Conservation (phyloP, 139 green algal species). For the Haematococcus sp. region DNA sequence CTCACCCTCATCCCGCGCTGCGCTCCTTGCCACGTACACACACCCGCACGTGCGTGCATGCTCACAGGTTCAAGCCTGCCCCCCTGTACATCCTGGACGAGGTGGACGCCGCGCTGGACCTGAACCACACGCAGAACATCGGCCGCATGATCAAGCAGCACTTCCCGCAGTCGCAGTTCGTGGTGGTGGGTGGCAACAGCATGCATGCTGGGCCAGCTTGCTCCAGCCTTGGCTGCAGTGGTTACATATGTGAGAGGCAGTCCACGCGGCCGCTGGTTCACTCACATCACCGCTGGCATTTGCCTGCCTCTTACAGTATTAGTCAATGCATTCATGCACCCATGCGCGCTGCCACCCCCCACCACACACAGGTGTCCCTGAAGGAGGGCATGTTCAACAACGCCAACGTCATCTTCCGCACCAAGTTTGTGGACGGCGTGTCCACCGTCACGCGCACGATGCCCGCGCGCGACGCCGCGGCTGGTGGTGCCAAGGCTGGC, state of each 20-base stretch:
- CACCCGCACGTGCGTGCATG: neutral
- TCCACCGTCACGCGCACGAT: slow-evolving; percentile 81
- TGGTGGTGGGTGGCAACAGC: neutral
- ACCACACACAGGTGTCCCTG: slow-evolving; percentile 45
- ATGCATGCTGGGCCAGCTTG: no score
- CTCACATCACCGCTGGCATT: no score
- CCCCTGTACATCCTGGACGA: slow-evolving; percentile 99
- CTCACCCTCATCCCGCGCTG: neutral
- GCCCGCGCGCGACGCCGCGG: neutral
- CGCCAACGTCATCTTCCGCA: slow-evolving; percentile 98
- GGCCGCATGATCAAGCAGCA: slow-evolving; percentile 96
- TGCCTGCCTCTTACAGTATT: no score
- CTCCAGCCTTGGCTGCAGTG: neutral
- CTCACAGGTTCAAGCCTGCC: slow-evolving; percentile 90
- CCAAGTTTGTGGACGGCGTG: slow-evolving; percentile 97
- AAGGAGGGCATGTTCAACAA: slow-evolving; percentile 99
- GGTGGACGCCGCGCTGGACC: slow-evolving; percentile 96
- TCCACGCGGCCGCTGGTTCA: neutral
- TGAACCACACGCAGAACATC: slow-evolving; percentile 99
- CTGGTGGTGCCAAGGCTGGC: neutral
- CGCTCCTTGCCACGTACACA: neutral
- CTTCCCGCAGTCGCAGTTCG: slow-evolving; percentile 87
- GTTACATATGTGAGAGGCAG: neutral
- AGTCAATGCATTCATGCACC: no score
- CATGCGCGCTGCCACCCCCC: no score